Evolutionary conservation across 768 basidiomycete species (phyloP).

Genomic region (Naganishia friedmannii): DNA sequence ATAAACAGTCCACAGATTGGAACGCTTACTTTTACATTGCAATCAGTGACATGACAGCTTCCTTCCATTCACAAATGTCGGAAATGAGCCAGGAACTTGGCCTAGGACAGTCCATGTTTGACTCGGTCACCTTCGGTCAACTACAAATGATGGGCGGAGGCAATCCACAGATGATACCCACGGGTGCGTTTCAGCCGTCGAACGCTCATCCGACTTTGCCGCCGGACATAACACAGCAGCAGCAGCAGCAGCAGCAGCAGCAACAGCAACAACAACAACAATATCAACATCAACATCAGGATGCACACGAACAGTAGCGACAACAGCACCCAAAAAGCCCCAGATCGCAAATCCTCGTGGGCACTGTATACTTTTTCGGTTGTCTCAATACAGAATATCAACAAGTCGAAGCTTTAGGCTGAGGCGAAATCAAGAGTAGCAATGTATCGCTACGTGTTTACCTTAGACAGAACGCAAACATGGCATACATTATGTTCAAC

Average conservation of each 20-base stretch:
- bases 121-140: constrained; percentile 1
- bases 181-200: background rate
- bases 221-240: background rate
- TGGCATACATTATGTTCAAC: no score
- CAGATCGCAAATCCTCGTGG: background rate
- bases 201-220: background rate
- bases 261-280: background rate
- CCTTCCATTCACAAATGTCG: constrained; percentile 11
- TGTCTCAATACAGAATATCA: no score
- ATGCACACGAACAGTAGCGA: background rate
- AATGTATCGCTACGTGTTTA: no score
- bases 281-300: background rate
- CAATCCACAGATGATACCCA: constrained; percentile 1
- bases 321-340: no score
- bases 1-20: no score
- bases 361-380: no score
- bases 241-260: background rate
- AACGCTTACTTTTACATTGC: background rate
- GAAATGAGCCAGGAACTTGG: constrained; percentile 14
- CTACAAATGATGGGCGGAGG: constrained; percentile 7
- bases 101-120: background rate
- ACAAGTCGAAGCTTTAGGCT: no score
- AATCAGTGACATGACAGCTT: constrained; percentile 4
- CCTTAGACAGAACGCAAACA: no score
- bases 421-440: no score